Conservation (phyloP, 1,284 basidiomycete species). For the Ustilago cynodontis region DNA sequence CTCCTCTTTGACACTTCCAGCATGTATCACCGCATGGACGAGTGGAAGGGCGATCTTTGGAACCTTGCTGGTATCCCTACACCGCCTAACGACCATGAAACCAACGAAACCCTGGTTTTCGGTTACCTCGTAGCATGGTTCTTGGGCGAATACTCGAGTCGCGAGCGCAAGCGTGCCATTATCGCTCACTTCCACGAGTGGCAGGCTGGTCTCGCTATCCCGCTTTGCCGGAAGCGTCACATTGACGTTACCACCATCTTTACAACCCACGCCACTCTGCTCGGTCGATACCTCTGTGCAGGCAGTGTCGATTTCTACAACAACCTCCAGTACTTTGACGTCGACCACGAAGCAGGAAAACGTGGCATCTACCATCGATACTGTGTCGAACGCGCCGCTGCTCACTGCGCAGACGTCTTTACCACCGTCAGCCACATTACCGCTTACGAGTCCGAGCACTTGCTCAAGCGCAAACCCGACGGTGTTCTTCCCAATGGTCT, state of each 20-base stretch:
- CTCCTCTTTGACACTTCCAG: constrained; percentile 95
- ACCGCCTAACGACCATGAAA: constrained; percentile 94
- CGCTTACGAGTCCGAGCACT: constrained; percentile 93
- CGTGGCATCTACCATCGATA: constrained; percentile 91
- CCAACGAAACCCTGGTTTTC: constrained; percentile 98
- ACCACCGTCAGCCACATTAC: constrained; percentile 94
- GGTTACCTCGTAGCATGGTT: constrained; percentile 99
- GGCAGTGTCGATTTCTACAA: constrained; percentile 99
- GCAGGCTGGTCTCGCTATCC: constrained; percentile 97
- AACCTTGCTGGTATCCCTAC: constrained; percentile 96
- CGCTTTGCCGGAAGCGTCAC: constrained; percentile 93
- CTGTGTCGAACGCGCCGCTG: constrained; percentile 93
- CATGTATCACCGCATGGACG: constrained; percentile 87
- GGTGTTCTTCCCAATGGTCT: constrained; percentile 98
- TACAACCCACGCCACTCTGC: constrained; percentile 97
- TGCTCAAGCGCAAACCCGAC: constrained; percentile 94
- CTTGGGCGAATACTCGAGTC: constrained; percentile 90
- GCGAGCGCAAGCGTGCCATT: constrained; percentile 84
- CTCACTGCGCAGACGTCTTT: constrained; percentile 97
- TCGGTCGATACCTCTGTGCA: constrained; percentile 96
- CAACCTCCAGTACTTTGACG: constrained; percentile 98
- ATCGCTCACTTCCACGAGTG: constrained; percentile 99
- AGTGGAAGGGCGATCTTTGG: constrained; percentile 99
- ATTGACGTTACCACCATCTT: constrained; percentile 95
- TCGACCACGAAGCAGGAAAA: constrained; percentile 98